Evolutionary conservation across 768 basidiomycete species (phyloP).

Genomic region (Baorangia bicolor): DNA sequence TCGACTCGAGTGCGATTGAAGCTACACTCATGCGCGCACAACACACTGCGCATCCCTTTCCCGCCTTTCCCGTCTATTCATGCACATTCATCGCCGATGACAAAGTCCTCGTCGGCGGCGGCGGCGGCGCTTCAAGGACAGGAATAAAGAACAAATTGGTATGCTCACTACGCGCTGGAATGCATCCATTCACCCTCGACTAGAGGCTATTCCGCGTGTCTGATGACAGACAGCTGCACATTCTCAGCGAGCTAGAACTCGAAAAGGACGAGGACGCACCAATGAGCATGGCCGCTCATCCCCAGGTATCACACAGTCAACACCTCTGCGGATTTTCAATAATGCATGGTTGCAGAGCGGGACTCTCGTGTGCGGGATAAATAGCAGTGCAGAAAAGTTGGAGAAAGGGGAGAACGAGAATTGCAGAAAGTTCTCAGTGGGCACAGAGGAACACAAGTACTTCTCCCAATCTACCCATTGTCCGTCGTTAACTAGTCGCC

Average conservation of each 20-base stretch:
- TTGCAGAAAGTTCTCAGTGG: conserved; percentile 66
- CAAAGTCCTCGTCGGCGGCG: conserved; percentile 81
- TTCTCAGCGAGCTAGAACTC: conserved; percentile 71
- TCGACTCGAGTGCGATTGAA: neutral
- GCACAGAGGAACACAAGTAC: conserved; percentile 54
- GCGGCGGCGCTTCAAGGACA: conserved; percentile 79
- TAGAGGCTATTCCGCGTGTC: conserved; percentile 71
- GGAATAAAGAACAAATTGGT: conserved; percentile 97
- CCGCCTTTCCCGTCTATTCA: conserved; percentile 87
- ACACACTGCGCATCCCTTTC: conserved; percentile 75
- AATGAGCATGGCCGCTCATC: conserved; percentile 86
- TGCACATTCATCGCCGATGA: conserved; percentile 74
- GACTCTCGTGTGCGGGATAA: conserved; percentile 81
- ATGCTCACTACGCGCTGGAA: neutral
- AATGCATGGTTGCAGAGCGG: conserved; percentile 35
- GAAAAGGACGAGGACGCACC: conserved; percentile 87
- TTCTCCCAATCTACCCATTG: conserved; percentile 15
- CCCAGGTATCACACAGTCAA: conserved; percentile 43
- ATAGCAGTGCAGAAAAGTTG: conserved; percentile 66
- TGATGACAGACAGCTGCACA: conserved; percentile 49
- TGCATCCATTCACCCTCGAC: conserved; percentile 4
- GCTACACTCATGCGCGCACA: conserved; percentile 63
- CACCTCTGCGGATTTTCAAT: neutral
- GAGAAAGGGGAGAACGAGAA: conserved; percentile 76
- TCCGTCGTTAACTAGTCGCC: conserved; percentile 9